Percentiles rank a stretch among this genome's conserved stretches.
Conservation (phyloP, 1,284 basidiomycete genomes). For the Rhodotorula sp. region DNA sequence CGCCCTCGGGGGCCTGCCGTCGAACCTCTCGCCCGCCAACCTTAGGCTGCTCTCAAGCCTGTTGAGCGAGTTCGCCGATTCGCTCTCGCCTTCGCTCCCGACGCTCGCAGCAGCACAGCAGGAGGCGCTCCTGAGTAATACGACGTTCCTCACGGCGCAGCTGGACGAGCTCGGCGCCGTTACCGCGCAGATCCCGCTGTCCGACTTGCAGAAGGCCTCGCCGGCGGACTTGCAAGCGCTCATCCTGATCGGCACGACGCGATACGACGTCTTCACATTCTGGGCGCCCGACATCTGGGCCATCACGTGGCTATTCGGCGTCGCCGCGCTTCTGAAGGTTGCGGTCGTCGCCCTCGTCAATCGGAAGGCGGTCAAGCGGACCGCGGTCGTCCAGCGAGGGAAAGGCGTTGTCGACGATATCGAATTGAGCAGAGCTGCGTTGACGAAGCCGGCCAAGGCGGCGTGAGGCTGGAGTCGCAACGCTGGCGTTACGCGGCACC, state of each 20-base stretch:
- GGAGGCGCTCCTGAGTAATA: slow-evolving; percentile 8
- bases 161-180: neutral
- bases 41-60: neutral
- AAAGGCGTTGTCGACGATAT: neutral
- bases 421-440: neutral
- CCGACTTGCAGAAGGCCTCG: neutral
- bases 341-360: neutral
- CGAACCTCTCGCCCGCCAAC: neutral
- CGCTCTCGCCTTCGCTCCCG: slow-evolving; percentile 1
- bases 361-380: neutral
- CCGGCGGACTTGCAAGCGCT: slow-evolving; percentile 2
- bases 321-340: slow-evolving; percentile 4
- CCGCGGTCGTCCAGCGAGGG: no score
- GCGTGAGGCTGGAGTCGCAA: neutral
- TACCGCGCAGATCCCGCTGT: neutral
- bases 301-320: neutral
- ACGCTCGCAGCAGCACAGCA: neutral
- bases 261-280: slow-evolving; percentile 2
- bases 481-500: no score
- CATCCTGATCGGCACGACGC: slow-evolving; percentile 9
- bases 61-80: neutral
- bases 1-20: neutral
- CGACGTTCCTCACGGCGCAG: neutral
- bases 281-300: slow-evolving; percentile 19
- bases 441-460: slow-evolving; percentile 16